These are phyloP conservation scores for Dipodascus albidus DNA, from an alignment of 805 yeast genomes.

Conservation along the genomic window DNA sequence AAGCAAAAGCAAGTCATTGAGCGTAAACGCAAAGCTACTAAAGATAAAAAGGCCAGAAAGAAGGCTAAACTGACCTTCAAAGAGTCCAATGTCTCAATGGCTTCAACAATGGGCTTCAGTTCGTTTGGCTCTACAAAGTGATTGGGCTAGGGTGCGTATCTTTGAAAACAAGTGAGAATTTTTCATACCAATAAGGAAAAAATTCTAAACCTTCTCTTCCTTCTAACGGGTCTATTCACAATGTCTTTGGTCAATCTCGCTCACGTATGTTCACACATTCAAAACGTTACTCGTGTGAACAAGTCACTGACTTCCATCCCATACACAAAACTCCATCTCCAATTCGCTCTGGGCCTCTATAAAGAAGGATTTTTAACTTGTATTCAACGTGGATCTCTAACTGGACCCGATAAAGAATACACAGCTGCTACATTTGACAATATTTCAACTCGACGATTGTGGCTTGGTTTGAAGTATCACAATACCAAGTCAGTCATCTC, in stretches of 20 bases:
- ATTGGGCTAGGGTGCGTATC: background rate
- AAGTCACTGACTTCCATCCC: constrained; percentile 71
- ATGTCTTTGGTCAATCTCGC: constrained; percentile 87
- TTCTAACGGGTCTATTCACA: constrained; percentile 5
- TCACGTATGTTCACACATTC: constrained; percentile 76
- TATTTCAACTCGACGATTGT: constrained; percentile 71
- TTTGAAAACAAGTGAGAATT: background rate
- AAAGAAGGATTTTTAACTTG: constrained; percentile 83
- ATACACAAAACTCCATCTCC: constrained; percentile 70
- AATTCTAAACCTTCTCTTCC: constrained; percentile 2
- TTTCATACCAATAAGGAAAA: background rate
- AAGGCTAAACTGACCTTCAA: constrained; percentile 2
- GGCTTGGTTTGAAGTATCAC: constrained; percentile 88
- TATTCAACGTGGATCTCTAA: constrained; percentile 70
- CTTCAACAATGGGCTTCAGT: background rate
- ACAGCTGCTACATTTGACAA: constrained; percentile 75
- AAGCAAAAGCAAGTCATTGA: constrained; percentile 29
- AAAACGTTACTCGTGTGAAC: constrained; percentile 72
- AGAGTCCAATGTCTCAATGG: background rate
- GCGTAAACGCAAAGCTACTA: constrained; percentile 20
- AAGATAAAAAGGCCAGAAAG: constrained; percentile 7
- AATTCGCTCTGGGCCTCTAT: constrained; percentile 73
- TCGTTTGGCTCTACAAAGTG: background rate
- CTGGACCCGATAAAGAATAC: constrained; percentile 62
- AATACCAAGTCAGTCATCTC: constrained; percentile 67